Evolutionary conservation across 1,139 yeast species (phyloP).

Genomic region (Lodderomyces jiufengensis): DNA sequence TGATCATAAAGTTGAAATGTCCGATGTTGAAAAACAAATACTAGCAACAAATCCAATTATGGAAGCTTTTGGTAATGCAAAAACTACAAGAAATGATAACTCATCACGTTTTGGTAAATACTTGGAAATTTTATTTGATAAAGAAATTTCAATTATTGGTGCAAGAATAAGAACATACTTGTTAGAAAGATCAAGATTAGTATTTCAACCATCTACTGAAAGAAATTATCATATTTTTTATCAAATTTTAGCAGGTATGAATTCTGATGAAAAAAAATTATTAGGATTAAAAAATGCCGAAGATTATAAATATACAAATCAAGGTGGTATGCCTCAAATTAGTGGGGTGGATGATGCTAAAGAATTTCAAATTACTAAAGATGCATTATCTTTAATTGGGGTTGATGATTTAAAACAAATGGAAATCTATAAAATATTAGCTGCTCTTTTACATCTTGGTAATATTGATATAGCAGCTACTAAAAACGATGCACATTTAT

Average conservation of each 20-base stretch:
- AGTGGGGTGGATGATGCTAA: conserved; percentile 77
- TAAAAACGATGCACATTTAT: conserved; percentile 76
- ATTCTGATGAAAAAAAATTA: conserved; percentile 52
- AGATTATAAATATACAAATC: conserved; percentile 81
- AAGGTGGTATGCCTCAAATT: conserved; percentile 77
- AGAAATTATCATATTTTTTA: conserved; percentile 95
- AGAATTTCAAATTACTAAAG: conserved; percentile 71
- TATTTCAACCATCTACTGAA: conserved; percentile 84
- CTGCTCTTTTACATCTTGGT: conserved; percentile 91
- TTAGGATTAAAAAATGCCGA: conserved; percentile 62
- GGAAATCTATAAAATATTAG: conserved; percentile 72
- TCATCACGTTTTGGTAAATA: conserved; percentile 97
- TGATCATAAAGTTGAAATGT: conserved; percentile 63
- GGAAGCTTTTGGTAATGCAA: conserved; percentile 99
- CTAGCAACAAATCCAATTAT: conserved; percentile 96
- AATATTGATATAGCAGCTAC: conserved; percentile 86
- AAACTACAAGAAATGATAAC: conserved; percentile 94
- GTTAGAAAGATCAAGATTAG: conserved; percentile 89
- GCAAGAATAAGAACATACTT: conserved; percentile 91
- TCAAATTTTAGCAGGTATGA: conserved; percentile 80
- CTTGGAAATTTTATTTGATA: conserved; percentile 82
- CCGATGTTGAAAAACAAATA: conserved; percentile 90
- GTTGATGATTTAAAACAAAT: conserved; percentile 56
- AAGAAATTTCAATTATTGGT: conserved; percentile 76
- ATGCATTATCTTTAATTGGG: conserved; percentile 79